A percentile compares a stretch with the other conserved stretches of the same genome.
phyloP scores from a whole-genome alignment of 495 filamentous ascomycete species.

The Annulohypoxylon nitens region DNA sequence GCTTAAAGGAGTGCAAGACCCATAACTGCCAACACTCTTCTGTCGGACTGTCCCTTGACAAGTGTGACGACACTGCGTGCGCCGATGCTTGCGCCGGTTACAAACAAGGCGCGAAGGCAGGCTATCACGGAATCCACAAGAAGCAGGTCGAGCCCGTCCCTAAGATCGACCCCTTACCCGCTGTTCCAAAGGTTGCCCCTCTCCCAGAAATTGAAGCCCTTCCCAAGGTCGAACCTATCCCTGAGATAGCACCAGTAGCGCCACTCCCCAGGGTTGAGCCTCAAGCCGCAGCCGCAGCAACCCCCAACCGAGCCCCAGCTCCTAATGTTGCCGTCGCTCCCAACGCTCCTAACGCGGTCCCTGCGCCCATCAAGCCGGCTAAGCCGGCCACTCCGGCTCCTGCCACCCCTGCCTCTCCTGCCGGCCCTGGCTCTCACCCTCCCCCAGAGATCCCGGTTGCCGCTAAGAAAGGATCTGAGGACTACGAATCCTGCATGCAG shows the following conservation, averaged over 20 bases:
- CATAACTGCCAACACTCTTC: constrained; percentile 34
- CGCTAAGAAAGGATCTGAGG: constrained; percentile 8
- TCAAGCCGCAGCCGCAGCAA: no score
- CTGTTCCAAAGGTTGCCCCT: not conserved
- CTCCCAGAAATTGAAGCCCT: not conserved
- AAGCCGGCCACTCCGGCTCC: not conserved
- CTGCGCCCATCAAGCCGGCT: not conserved
- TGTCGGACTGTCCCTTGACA: constrained; percentile 14
- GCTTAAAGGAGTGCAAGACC: constrained; percentile 24
- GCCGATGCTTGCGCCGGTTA: constrained; percentile 3
- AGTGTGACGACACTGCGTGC: constrained; percentile 32
- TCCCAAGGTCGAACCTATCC: not conserved
- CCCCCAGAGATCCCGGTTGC: not conserved
- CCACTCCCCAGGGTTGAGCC: not conserved
- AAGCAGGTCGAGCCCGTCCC: not conserved
- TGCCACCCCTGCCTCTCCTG: not conserved
- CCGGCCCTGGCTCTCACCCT: not conserved
- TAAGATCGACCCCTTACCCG: not conserved
- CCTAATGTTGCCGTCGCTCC: not conserved
- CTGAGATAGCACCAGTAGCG: not conserved
- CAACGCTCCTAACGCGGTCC: not conserved
- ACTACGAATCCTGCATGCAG: constrained; percentile 32
- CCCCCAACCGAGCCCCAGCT: no score
- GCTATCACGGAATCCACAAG: not conserved
- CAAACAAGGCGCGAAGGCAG: not conserved